These are phyloP conservation scores for Chrysanthemum seticuspe DNA, from an alignment of 129 eudicot species.

Conservation along the genomic window DNA sequence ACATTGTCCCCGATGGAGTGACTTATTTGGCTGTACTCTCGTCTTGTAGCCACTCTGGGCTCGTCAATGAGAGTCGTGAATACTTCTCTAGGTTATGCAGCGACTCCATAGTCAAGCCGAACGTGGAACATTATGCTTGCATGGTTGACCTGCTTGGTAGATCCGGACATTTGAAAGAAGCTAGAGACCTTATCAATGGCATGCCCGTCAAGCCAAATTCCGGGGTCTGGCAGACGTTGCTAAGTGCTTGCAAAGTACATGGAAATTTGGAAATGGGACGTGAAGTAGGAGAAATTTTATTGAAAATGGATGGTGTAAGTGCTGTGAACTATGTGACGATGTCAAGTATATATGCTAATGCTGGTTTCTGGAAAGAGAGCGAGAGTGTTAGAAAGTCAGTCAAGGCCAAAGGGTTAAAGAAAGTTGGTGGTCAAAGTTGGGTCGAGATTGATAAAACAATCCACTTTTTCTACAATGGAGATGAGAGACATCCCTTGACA, in stretches of 20 bases:
- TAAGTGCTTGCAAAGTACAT: constrained; percentile 79
- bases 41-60: constrained; percentile 85
- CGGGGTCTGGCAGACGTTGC: constrained; percentile 84
- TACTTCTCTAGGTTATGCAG: constrained; percentile 54
- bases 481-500: constrained; percentile 58
- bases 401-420: constrained; percentile 59
- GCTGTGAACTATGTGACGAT: constrained; percentile 62
- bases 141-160: constrained; percentile 88
- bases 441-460: constrained; percentile 60
- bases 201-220: constrained; percentile 58
- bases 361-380: constrained; percentile 70
- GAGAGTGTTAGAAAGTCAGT: constrained; percentile 53
- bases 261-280: constrained; percentile 72
- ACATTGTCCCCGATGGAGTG: constrained; percentile 54
- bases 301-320: constrained; percentile 58
- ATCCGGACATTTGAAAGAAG: constrained; percentile 68
- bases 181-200: constrained; percentile 53
- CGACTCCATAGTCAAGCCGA: constrained; percentile 39
- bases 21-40: constrained; percentile 78
- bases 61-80: constrained; percentile 51
- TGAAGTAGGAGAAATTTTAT: constrained; percentile 59
- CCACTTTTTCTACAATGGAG: constrained; percentile 65
- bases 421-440: constrained; percentile 78
- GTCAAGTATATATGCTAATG: constrained; percentile 62
- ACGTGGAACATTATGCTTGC: constrained; percentile 75